These are phyloP conservation scores for Hypericum perforatum DNA, from an alignment of 345 rosid genomes.

Conservation along the genomic window DNA sequence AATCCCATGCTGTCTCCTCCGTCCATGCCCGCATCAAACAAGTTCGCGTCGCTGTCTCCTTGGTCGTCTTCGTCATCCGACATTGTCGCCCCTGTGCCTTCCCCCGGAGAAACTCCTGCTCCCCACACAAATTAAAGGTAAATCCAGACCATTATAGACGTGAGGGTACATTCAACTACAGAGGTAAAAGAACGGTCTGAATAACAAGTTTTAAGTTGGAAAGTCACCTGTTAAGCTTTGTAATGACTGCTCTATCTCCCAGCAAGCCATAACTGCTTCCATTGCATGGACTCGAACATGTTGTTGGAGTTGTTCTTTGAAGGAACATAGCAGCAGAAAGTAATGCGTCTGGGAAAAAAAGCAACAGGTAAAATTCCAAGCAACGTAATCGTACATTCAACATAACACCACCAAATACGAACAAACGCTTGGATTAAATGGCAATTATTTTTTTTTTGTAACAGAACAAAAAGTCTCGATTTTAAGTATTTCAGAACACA, in stretches of 20 bases:
- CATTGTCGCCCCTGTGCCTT: constrained; percentile 83
- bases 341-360: constrained; percentile 51
- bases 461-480: too few species aligned
- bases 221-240: constrained; percentile 58
- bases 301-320: constrained; percentile 79
- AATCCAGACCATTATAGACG: not conserved
- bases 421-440: too few species aligned
- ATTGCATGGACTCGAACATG: constrained; percentile 84
- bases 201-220: too few species aligned
- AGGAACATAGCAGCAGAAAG: constrained; percentile 57
- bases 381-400: too few species aligned
- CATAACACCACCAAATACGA: too few species aligned
- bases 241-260: constrained; percentile 71
- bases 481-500: too few species aligned
- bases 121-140: not conserved
- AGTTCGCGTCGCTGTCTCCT: constrained; percentile 53
- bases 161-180: not conserved
- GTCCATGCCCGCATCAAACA: constrained; percentile 46
- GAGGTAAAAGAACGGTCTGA: too few species aligned
- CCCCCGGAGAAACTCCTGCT: constrained; percentile 69
- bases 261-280: constrained; percentile 85
- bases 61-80: constrained; percentile 80
- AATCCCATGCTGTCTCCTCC: constrained; percentile 58
- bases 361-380: not conserved
- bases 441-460: too few species aligned